phyloP scores from a whole-genome alignment of 352 stramenopile genomes.

The Globisporangium sylvaticum region DNA sequence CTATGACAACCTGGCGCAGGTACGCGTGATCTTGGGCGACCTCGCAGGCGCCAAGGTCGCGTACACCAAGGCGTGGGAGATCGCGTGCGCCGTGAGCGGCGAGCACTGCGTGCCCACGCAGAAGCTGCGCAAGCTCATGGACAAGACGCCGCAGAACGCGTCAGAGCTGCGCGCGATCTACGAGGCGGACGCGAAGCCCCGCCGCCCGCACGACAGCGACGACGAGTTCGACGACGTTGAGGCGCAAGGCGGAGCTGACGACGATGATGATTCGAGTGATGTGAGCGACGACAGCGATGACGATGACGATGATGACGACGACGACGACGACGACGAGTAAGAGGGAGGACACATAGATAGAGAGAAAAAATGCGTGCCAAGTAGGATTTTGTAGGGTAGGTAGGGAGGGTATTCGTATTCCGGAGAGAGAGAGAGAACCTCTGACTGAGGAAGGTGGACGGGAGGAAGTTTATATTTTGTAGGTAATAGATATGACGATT shows the following conservation, averaged over 20 bases:
- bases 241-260: constrained; percentile 2
- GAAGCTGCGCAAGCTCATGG: constrained; percentile 54
- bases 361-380: neutral
- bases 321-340: constrained; percentile 6
- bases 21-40: constrained; percentile 60
- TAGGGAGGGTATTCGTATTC: no score
- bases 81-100: constrained; percentile 60
- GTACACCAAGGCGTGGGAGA: constrained; percentile 51
- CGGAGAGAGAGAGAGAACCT: no score
- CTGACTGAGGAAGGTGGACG: no score
- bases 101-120: constrained; percentile 54
- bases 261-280: constrained; percentile 2
- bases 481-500: no score
- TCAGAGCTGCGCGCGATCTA: constrained; percentile 63
- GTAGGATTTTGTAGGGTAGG: neutral
- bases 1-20: constrained; percentile 82
- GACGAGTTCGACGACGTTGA: constrained; percentile 16
- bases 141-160: constrained; percentile 55
- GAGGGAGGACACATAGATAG: neutral
- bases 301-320: constrained; percentile 4
- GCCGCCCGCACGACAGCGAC: constrained; percentile 25
- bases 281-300: neutral
- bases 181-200: constrained; percentile 37
- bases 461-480: no score
- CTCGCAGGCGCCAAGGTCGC: constrained; percentile 40